A percentile compares a stretch with the other conserved stretches of the same genome.
These are phyloP conservation scores for Kurtzmaniella quercitrusa DNA, from an alignment of 1,139 yeast genomes.

Conservation along the genomic window DNA sequence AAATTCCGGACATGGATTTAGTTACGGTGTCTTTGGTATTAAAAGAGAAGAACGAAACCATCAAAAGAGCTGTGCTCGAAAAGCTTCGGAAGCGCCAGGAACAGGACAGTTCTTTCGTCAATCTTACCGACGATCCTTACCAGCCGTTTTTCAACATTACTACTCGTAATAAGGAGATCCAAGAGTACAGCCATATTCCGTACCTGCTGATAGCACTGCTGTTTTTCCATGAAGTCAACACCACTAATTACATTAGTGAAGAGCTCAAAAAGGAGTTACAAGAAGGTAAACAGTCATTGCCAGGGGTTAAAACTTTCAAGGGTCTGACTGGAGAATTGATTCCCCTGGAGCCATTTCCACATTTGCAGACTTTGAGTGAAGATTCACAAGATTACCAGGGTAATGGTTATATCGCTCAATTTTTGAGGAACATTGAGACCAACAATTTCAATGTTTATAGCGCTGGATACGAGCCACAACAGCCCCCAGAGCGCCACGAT, in stretches of 20 bases:
- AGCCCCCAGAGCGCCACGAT: constrained; percentile 17
- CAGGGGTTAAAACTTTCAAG: constrained; percentile 42
- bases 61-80: constrained; percentile 77
- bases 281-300: constrained; percentile 39
- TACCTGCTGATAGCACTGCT: constrained; percentile 76
- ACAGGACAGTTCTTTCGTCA: constrained; percentile 71
- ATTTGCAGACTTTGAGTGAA: constrained; percentile 27
- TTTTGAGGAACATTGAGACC: constrained; percentile 40
- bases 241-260: constrained; percentile 49
- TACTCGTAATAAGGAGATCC: constrained; percentile 41
- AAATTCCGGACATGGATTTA: constrained; percentile 88
- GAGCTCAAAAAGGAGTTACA: constrained; percentile 37
- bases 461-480: constrained; percentile 31
- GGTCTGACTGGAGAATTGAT: constrained; percentile 43
- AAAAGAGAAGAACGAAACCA: constrained; percentile 72
- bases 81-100: constrained; percentile 70
- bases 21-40: constrained; percentile 76
- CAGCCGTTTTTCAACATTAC: constrained; percentile 80
- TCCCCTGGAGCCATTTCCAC: constrained; percentile 42
- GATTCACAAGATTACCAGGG: constrained; percentile 21
- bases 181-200: constrained; percentile 65
- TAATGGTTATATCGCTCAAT: constrained; percentile 35
- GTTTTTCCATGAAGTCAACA: constrained; percentile 65
- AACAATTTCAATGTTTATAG: constrained; percentile 46
- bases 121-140: constrained; percentile 86